Base-by-base conservation (phyloP, 805 yeast species). In the Barnettozyma populi region DNA sequence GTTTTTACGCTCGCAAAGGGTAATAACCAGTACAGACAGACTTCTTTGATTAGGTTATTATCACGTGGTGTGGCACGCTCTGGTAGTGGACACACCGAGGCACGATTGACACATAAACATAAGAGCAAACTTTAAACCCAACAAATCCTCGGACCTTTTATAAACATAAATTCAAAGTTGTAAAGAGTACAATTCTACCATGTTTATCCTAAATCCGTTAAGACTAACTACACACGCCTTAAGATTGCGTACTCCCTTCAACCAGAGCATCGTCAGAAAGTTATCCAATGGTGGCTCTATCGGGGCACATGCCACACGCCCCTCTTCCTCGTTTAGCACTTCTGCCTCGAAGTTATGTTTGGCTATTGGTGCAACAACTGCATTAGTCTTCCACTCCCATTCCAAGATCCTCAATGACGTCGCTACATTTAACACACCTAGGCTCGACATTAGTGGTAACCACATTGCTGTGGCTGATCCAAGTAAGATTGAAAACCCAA, bases 391-490 rank as follows among this genome's bases (percentile, higher is more conserved):
- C 2, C 52, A 55, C 13, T 24, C 57, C 7, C 53, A 60, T 39
- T 56, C 61, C 19, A 56, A 49, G 42, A 57, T 61, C 45, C 38
- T 60, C 2, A 60, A 61, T 25, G 65, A 60, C 25, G 60, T 52
- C 19, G 61, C 55, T 2, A 54, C 52, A 38, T 40, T 60, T 23
- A 58, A 59, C 6, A 53, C 56, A 35, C 46, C 52, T 11, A 48
- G 50, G 14, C 19, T 35, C 19, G 38, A 48, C 32, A 41, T 40
- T 11, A 21, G 24, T 11, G 23, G 8, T 16, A 35, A 36, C 34
- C n/a, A 44, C 32, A 19, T 18, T 10, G 37, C 24, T n/a, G n/a
- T 51, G 13, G 29, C 42, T 21, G 50, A 52, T 19, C 21, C 43
- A n/a, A 18, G 29, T 29, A 37, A 34, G 4, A 27, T 48, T 2